These are phyloP conservation scores for Mikania micrantha DNA, from an alignment of 129 eudicot species.

Conservation along the genomic window DNA sequence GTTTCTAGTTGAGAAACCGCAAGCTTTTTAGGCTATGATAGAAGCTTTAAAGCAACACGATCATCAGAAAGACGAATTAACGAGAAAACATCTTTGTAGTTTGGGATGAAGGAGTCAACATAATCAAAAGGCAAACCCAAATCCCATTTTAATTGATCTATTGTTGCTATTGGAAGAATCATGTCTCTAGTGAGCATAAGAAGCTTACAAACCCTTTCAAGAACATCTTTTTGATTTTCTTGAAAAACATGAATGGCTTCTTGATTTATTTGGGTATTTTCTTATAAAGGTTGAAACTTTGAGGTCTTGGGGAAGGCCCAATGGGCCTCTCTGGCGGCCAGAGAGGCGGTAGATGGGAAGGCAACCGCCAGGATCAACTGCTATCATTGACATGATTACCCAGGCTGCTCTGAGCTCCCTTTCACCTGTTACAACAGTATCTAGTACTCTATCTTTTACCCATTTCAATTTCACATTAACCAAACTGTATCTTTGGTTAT, in stretches of 20 bases:
- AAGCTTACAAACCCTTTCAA: conserved; percentile 63
- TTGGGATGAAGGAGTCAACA: conserved; percentile 36
- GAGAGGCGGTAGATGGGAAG: conserved; percentile 55
- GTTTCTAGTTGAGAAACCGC: conserved; percentile 63
- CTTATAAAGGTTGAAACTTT: conserved; percentile 71
- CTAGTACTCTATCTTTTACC: conserved; percentile 63
- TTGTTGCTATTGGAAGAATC: conserved; percentile 62
- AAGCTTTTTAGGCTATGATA: conserved; percentile 39
- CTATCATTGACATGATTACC: conserved; percentile 56
- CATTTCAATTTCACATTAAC: conserved; percentile 80
- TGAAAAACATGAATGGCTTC: conserved; percentile 35
- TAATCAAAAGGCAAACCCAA: conserved; percentile 78
- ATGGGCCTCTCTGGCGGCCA: conserved; percentile 47
- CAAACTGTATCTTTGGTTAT: conserved; percentile 40
- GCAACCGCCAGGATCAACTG: conserved; percentile 27
- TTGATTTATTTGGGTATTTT: conserved; percentile 49
- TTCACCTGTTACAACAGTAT: conserved; percentile 53
- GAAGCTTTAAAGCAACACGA: conserved; percentile 66
- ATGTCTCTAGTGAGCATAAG: conserved; percentile 62
- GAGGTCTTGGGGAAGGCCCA: conserved; percentile 55
- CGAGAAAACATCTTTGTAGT: conserved; percentile 40
- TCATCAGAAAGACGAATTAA: conserved; percentile 49
- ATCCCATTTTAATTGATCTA: conserved; percentile 92
- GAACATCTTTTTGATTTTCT: conserved; percentile 42
- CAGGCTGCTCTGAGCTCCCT: conserved; percentile 56